Percentiles rank a stretch among this genome's conserved stretches.
These are phyloP conservation scores for Rutstroemia sydowiana DNA, from an alignment of 2,329 filamentous ascomycete genomes.

Conservation along the genomic window DNA sequence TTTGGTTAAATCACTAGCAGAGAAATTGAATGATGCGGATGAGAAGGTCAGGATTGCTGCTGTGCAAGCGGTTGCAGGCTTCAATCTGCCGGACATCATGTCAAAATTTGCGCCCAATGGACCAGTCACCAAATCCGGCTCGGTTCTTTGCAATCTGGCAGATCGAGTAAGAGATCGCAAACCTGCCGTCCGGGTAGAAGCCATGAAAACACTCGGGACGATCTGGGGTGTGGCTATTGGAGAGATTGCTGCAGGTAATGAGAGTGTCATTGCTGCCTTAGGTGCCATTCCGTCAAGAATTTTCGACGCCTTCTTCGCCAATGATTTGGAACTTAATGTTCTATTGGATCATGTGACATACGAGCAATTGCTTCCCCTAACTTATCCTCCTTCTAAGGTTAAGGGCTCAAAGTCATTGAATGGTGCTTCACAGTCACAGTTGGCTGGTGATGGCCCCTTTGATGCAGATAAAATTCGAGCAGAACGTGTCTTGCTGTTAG, in stretches of 20 bases:
- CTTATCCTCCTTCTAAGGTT: slow-evolving; percentile 65
- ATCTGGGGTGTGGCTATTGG: slow-evolving; percentile 92
- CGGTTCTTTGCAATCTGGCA: slow-evolving; percentile 72
- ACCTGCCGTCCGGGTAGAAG: slow-evolving; percentile 72
- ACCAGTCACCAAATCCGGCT: slow-evolving; percentile 66
- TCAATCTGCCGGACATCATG: slow-evolving; percentile 74
- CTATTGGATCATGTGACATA: slow-evolving; percentile 79
- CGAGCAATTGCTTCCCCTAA: slow-evolving; percentile 83
- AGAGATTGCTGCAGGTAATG: slow-evolving; percentile 77
- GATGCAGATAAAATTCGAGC: slow-evolving; percentile 73
- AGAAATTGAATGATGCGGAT: slow-evolving; percentile 80
- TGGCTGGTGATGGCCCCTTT: slow-evolving; percentile 37
- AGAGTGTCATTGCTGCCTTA: slow-evolving; percentile 66
- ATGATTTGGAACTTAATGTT: slow-evolving; percentile 78
- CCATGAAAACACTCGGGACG: slow-evolving; percentile 74
- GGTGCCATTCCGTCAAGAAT: slow-evolving; percentile 78
- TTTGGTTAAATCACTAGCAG: slow-evolving; percentile 66
- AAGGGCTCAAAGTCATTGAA: slow-evolving; percentile 57
- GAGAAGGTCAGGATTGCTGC: slow-evolving; percentile 86
- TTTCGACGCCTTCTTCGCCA: slow-evolving; percentile 82
- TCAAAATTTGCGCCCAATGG: slow-evolving; percentile 73
- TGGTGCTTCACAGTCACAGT: slow-evolving; percentile 46
- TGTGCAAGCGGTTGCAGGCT: slow-evolving; percentile 75
- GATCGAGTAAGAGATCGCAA: slow-evolving; percentile 86
- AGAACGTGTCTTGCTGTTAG: slow-evolving; percentile 75